Evolutionary conservation across 106 monocot genomes (phyloP).

Genomic region (Dioscorea zingiberensis): DNA sequence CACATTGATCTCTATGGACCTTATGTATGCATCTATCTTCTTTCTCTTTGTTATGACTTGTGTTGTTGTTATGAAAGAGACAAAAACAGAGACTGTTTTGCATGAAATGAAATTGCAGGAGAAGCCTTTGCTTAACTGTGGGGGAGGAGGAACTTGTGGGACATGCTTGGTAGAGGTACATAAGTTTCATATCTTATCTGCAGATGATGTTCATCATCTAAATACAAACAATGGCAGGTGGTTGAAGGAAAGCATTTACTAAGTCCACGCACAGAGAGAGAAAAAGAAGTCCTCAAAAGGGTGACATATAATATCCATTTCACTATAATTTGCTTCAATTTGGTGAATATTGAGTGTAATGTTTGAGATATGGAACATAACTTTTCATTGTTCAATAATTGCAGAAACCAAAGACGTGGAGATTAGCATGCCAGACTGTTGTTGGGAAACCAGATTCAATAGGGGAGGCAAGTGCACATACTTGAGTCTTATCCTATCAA

Average conservation of each 20-base stretch:
- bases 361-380: not conserved
- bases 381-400: constrained; percentile 1
- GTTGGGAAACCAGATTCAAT: constrained; percentile 66
- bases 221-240: constrained; percentile 31
- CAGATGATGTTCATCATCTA: not conserved
- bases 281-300: constrained; percentile 79
- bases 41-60: not conserved
- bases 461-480: constrained; percentile 46
- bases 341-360: not conserved
- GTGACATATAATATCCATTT: constrained; percentile 7
- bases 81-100: not conserved
- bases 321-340: not conserved
- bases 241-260: constrained; percentile 74
- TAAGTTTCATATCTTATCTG: not conserved
- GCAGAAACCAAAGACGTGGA: constrained; percentile 91
- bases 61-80: not conserved
- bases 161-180: constrained; percentile 88
- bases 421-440: constrained; percentile 81
- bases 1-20: constrained; percentile 92
- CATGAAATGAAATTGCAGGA: constrained; percentile 26
- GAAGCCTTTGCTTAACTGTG: constrained; percentile 54
- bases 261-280: constrained; percentile 51
- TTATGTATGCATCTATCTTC: constrained; percentile 35
- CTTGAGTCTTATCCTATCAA: not conserved
- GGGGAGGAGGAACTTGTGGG: constrained; percentile 70